Percentiles rank a stretch among this genome's conserved stretches.
phyloP scores from a whole-genome alignment of 257 asterid species.

The Marsdenia floribunda region DNA sequence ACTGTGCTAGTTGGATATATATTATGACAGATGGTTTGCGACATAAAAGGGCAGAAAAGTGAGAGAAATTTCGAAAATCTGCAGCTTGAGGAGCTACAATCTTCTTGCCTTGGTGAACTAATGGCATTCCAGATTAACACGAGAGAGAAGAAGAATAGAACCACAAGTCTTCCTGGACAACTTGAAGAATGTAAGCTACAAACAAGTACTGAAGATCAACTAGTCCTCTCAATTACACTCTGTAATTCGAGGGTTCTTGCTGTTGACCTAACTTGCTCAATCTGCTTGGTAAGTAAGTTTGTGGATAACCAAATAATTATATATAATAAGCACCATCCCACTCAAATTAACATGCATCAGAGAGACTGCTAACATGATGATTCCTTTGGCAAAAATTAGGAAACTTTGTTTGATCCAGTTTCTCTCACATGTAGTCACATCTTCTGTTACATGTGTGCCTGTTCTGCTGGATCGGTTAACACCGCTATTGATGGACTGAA shows the following conservation, averaged over 20 bases:
- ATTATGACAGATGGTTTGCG: slow-evolving; percentile 1
- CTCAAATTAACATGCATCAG: too few species aligned
- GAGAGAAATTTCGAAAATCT: slow-evolving; percentile 1
- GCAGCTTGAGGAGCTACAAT: slow-evolving; percentile 19
- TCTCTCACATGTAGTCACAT: slow-evolving; percentile 22
- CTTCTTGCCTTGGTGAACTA: slow-evolving; percentile 22
- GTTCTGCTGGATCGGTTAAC: slow-evolving; percentile 20
- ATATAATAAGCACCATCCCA: background rate
- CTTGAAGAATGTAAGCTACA: slow-evolving; percentile 17
- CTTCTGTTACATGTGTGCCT: slow-evolving; percentile 26
- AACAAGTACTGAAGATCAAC: slow-evolving; percentile 3
- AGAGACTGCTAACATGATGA: too few species aligned
- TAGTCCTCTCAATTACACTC: slow-evolving; percentile 7
- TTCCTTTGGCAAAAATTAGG: slow-evolving; percentile 5
- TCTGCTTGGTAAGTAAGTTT: slow-evolving; percentile 19
- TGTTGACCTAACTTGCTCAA: slow-evolving; percentile 24
- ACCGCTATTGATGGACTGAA: slow-evolving; percentile 13
- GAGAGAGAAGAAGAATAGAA: slow-evolving; percentile 6
- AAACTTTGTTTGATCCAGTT: slow-evolving; percentile 25
- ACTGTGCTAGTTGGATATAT: background rate
- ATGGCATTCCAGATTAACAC: slow-evolving; percentile 15
- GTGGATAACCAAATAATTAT: background rate
- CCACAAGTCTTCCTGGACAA: slow-evolving; percentile 2
- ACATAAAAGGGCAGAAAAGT: background rate
- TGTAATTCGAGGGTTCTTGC: slow-evolving; percentile 11